Base-by-base conservation (phyloP, 306 rosid genomes). In the Urtica urens region DNA sequence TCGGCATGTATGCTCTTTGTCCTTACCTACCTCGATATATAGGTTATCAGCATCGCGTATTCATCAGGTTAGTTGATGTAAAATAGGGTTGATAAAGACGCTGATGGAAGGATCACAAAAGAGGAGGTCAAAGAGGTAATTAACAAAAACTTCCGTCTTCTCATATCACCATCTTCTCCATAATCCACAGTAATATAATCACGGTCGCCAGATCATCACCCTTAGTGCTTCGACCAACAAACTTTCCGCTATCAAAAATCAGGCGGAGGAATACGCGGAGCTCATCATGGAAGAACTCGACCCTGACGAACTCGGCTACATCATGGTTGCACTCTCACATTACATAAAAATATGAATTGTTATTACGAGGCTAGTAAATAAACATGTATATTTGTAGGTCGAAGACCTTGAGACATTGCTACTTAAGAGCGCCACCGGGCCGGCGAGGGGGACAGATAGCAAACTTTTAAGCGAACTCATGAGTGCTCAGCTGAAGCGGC, bases 281-380 rank as follows among this genome's bases (percentile, higher is more conserved):
- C 28, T 77, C 49, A 77, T 77, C 34, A 72, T 77, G 83, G 83
- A 77, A 71, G 83, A 77, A 49, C 59, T 77, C 23, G 83, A 77
- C 68, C 79, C 83, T 2, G 73, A 69, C 7, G 66, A 59, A 23
- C 62, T 37, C 13, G 83, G 83, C 3, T 77, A 68, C 54, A 77
- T 77, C 57, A 72, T 77, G 83, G n/a, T n/a, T n/a, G n/a, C n/a
- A n/a, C n/a, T n/a, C n/a, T n/a, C n/a, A 34, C n/a, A 10, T 10
- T 3, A 10, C 2, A 10, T 3, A 34, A 10, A 13, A 34, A 34
- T 34, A 16, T 34, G 4, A 10, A 3, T 34, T 16, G 3, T 15
- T 34, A 5, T 10, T 34, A 34, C 8, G 3, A 3, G n/a, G n/a
- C n/a, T 34, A 7, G n/a, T 1, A 9, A 4, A 18, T 23, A 3